Conservation (phyloP, 2,329 filamentous ascomycete species). For the Rosellinia necatrix region DNA sequence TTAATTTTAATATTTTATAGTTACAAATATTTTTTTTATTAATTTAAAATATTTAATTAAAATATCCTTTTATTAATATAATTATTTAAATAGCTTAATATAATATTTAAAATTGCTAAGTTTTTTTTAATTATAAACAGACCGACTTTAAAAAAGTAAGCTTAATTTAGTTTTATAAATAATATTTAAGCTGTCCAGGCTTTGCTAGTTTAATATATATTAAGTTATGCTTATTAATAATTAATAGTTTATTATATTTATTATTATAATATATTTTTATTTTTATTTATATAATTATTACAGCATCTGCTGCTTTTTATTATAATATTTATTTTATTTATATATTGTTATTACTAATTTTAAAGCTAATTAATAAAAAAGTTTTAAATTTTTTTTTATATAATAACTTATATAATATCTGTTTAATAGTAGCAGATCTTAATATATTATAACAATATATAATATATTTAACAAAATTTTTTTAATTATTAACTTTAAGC, state of each 20-base stretch:
- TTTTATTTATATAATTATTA: too few relatives aligned
- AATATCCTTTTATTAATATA: background rate
- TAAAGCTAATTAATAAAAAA: too few relatives aligned
- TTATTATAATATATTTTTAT: constrained; percentile 1
- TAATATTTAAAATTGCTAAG: background rate
- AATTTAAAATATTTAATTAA: background rate
- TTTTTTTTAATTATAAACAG: background rate
- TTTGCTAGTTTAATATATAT: background rate
- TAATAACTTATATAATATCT: too few relatives aligned
- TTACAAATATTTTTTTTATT: background rate
- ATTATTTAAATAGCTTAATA: background rate
- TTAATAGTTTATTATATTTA: background rate
- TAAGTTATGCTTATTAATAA: background rate
- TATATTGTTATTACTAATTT: too few relatives aligned
- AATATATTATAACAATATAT: background rate
- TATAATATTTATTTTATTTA: too few relatives aligned
- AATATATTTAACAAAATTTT: background rate
- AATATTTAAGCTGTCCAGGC: background rate
- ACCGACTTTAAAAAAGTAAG: background rate
- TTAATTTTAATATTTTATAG: background rate
- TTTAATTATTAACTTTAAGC: background rate
- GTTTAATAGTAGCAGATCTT: too few relatives aligned
- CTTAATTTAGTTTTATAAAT: background rate
- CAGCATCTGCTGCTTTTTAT: too few relatives aligned
- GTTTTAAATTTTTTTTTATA: too few relatives aligned